Evolutionary conservation across 2,329 filamentous ascomycete genomes (phyloP), one percentile per base, ranked within the genome.

Genomic region (Aspergillus arachidicola): DNA sequence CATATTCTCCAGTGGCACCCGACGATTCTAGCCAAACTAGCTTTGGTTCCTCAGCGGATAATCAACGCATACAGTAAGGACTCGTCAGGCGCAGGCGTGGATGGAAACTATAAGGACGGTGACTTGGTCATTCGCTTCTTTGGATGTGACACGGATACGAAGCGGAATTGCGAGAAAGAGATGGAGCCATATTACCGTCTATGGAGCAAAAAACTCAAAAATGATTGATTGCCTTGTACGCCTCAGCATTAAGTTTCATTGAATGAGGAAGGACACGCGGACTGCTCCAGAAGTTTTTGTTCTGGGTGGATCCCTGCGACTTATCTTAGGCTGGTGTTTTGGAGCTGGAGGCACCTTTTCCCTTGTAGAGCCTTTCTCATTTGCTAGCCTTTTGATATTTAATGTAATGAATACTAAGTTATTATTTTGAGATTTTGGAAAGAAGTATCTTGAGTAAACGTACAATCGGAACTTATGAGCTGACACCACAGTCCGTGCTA

Each of bases 1-100:
- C 92, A 95, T 75, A 91, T 94, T 69, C 88, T 92, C 38, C 94
- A 97, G 83, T 99, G 95, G 96, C 95, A 99, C 75, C 93, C 94
- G 32, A 99, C 95, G 0, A 90, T 99, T 51, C 86, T 99, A 12
- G 93, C 94, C 43, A 95, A 93, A 75, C 82, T 98, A 65, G 94
- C 91, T 1, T 84, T 99, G 26, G 84, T 99, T n/a, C 93, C 94
- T 2, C 95, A 99, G 78, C 87, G 90, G 58, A 83, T 85, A 38
- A 81, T 99, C 75, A 96, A 96, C 73, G 86, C 92, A 0, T 98
- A 97, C 78, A 89, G 84, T 65, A 75, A 76, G 51, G 78, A 80
- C 58, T 80, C 79, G 6, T 66, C 68, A 5, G 73, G 70, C 21
- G 75, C 77, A 10, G 69, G 71, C 7, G 67, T 70, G 38, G 89